Percentiles rank a stretch among this genome's conserved stretches.
Conservation (phyloP, 2,329 filamentous ascomycete species). For the Rosellinia necatrix region DNA sequence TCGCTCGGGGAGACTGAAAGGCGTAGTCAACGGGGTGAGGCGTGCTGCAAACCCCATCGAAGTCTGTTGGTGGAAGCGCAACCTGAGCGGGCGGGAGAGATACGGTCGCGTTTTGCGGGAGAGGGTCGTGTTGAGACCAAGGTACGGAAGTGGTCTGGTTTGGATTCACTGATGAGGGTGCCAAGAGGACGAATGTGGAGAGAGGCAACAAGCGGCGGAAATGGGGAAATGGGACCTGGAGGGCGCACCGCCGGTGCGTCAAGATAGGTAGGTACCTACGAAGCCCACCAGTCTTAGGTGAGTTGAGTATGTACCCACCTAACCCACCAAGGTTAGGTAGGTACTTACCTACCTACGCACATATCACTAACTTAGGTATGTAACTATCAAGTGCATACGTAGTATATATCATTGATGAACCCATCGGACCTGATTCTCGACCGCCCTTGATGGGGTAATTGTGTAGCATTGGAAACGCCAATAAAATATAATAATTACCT, state of each 20-base stretch:
- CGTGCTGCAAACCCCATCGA: neutral
- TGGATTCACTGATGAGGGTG: slow-evolving; percentile 8
- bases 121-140: slow-evolving; percentile 4
- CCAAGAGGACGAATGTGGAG: slow-evolving; percentile 19
- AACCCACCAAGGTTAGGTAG: neutral
- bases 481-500: no score
- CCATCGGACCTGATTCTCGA: no score
- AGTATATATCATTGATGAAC: no score
- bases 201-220: neutral
- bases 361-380: no score
- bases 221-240: neutral
- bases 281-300: no score
- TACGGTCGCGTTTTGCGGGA: slow-evolving; percentile 1
- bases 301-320: neutral
- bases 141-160: neutral
- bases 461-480: no score
- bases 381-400: neutral
- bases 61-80: neutral
- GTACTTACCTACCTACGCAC: neutral
- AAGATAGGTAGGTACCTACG: neutral
- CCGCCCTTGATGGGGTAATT: no score
- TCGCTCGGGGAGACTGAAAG: neutral
- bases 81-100: neutral
- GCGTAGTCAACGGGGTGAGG: neutral
- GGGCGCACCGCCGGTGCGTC: no score